A percentile compares a stretch with the other conserved stretches of the same genome.
Conservation (phyloP, 345 rosid genomes). For the Populus davidiana region DNA sequence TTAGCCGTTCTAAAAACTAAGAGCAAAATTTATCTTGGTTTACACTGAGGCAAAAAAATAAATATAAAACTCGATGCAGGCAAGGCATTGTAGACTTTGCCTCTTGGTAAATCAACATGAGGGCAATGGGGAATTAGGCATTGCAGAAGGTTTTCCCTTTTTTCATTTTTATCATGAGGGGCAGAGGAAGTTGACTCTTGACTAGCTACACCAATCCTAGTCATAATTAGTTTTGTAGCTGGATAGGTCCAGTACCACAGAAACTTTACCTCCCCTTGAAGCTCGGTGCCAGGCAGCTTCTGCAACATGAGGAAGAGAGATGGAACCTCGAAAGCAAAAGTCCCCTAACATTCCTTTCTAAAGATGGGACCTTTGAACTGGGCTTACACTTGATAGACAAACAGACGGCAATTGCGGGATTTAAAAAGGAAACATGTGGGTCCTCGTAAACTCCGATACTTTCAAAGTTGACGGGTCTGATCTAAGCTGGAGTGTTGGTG, state of each 20-base stretch:
- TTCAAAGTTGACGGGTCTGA: neutral
- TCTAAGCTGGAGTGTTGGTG: no score
- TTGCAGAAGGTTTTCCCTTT: neutral
- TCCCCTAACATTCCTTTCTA: neutral
- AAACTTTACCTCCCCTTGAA: neutral
- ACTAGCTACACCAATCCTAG: neutral
- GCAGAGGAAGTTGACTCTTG: neutral
- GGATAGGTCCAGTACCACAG: neutral
- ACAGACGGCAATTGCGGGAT: constrained; percentile 13
- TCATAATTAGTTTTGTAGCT: neutral
- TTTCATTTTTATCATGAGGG: neutral
- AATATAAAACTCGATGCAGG: neutral
- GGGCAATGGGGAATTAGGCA: neutral
- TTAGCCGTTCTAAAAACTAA: no score
- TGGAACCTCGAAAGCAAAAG: neutral
- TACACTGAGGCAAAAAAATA: neutral
- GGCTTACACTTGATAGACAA: neutral
- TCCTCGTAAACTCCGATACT: neutral
- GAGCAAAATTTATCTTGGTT: no score
- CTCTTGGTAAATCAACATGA: neutral
- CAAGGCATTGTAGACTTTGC: neutral
- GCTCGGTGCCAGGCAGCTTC: neutral
- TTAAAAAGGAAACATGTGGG: neutral
- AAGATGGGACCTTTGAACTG: neutral
- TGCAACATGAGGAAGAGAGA: neutral